phyloP scores from a whole-genome alignment of 495 filamentous ascomycete species.

The Aspergillus sclerotiicarbonarius region DNA sequence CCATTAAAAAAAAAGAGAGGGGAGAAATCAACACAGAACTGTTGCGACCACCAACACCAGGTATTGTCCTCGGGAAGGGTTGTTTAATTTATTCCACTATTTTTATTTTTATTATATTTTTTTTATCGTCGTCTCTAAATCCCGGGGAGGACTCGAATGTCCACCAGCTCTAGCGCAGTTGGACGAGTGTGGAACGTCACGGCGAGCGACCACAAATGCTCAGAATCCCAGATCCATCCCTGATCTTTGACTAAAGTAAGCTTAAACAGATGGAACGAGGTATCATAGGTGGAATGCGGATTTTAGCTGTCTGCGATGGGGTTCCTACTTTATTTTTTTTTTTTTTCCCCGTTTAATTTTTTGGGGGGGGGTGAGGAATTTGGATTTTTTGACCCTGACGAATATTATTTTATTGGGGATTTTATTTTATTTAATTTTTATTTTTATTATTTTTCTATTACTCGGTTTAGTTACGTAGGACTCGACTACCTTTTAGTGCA shows the following conservation, averaged over 20 bases:
- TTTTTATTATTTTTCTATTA: constrained; percentile 17
- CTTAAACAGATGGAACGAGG: constrained; percentile 4
- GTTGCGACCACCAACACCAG: no score
- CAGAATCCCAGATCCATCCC: background rate
- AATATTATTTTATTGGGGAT: background rate
- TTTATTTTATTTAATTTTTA: constrained; percentile 5
- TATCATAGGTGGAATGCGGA: constrained; percentile 10
- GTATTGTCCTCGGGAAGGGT: no score
- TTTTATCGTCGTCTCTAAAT: no score
- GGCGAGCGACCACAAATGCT: background rate
- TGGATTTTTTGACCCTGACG: background rate
- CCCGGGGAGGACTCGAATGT: no score
- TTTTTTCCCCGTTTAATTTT: background rate
- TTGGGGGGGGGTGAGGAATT: background rate
- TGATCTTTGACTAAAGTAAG: constrained; percentile 5
- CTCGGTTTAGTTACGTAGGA: constrained; percentile 13
- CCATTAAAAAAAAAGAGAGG: no score
- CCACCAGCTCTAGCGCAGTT: no score
- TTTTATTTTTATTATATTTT: no score
- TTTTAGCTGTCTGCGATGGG: constrained; percentile 1
- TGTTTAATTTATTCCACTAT: no score
- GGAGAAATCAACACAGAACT: no score
- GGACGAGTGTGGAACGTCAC: background rate
- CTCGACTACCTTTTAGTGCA: background rate
- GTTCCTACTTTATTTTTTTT: background rate